Evolutionary conservation across 768 basidiomycete species (phyloP), one percentile per base, ranked within the genome.

Genomic region (Amanita brunnescens): DNA sequence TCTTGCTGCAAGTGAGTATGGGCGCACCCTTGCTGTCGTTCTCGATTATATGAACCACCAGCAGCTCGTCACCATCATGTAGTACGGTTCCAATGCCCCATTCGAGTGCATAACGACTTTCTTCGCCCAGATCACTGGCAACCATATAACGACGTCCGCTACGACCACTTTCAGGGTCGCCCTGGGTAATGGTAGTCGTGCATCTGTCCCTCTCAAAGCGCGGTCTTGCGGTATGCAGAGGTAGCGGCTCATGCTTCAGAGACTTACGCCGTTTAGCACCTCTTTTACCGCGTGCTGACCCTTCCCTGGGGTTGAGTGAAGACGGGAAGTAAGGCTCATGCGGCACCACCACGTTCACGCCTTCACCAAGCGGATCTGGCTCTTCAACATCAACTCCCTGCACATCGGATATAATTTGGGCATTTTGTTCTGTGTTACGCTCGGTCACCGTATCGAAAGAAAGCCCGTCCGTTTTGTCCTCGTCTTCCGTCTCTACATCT

Each of bases 51-150:
- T 85, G 91, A 0, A 96, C 87, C 53, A 98, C 76, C 54, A 94
- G 75, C 83, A 92, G 71, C 67, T 94, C 89, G 60, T 99, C 96
- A 2, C 95, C 95, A 66, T 97, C 93, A 55, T 93, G 72, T 54
- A 96, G 70, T 2, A 97, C 95, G 0, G 95, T 97, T 2, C 94
- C 95, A 49, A 98, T 94, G 8, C 89, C 91, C 96, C 95, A 99
- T 65, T 98, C 94, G 5, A 98, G 81, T 0, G 96, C 96, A 65
- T 94, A 99, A 30, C 86, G 75, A 66, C 83, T 86, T 69, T 99
- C 95, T 57, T 96, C 91, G 54, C 88, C 91, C 59, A 98, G 64
- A 76, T 99, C 96, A 61, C 92, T 96, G 5, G 93, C 88, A 18
- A 98, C 85, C 9, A 96, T 74, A 66, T 97, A 99, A 54, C 79